Base-by-base conservation (phyloP, 2,329 filamentous ascomycete species). In the Aureobasidium sp. region DNA sequence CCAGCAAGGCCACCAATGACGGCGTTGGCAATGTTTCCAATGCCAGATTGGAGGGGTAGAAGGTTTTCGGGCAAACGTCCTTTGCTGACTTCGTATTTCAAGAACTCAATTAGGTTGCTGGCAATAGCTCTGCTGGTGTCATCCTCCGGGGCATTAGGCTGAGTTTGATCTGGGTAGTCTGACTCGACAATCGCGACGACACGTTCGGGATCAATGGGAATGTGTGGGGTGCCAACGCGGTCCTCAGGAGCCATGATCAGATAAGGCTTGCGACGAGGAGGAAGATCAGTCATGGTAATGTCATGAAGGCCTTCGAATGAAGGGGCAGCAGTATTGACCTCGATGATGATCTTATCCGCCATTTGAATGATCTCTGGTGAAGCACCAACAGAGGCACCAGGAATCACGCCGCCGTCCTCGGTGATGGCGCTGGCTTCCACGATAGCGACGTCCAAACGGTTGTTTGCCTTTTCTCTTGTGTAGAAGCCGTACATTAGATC, bases 11-110 rank as follows among this genome's bases (percentile, higher is more conserved):
- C 91, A 64, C 91, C 90, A 64, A 96, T 86, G 65, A 96, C 91
- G 41, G 91, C 91, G 75, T 96, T 96, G 75, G 91, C 91, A 68
- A 96, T 95, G 79, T 96, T 96, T 66, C 91, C 91, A 68, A 96
- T 96, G 48, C 91, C 91, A 12, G 88, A 92, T 75, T 96, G 90
- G 20, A 95, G 82, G 1, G 90, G 90, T 0, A 94, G 81, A 1
- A 96, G 83, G 71, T 86, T 90, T 68, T 83, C 75, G 2, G 91
- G 91, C 57, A 96, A 83, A 42, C 91, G 87, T 65, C 87, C 91
- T 66, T 87, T 86, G 31, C 79, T 77, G 59, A 96, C 91, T 75
- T 96, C 91, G 75, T 95, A 89, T 78, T 94, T 87, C 61, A 96
- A 81, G 79, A 88, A 88, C 69, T 95, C 90, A 66, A 96, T 94